A percentile compares a stretch with the other conserved stretches of the same genome.
Evolutionary conservation across 768 basidiomycete species (phyloP).

Genomic region (Sutorius australiensis): DNA sequence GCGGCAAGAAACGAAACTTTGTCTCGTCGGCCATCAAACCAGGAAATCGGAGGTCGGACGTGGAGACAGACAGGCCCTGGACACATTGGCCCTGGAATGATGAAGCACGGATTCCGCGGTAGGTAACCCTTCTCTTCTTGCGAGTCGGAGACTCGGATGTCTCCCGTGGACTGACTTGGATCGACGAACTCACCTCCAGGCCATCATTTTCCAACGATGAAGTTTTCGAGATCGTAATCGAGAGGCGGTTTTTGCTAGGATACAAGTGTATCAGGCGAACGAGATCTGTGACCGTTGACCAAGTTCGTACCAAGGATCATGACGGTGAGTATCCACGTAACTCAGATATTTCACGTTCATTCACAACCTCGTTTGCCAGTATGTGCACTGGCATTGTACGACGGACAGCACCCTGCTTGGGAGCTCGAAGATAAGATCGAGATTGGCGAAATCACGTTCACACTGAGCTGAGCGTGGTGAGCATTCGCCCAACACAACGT

Average conservation of each 20-base stretch:
- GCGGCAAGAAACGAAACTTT: not conserved
- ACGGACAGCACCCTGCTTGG: not conserved
- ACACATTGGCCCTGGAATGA: constrained; percentile 1
- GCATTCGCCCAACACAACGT: not conserved
- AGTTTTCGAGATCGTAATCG: constrained; percentile 3
- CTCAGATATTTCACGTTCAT: not conserved
- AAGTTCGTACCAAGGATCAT: not conserved
- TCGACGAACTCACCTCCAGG: not conserved
- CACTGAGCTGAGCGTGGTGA: not conserved
- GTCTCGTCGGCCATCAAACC: constrained; percentile 8
- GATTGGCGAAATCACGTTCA: constrained; percentile 10
- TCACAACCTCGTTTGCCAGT: not conserved
- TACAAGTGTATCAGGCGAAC: constrained; percentile 14
- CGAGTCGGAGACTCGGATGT: not conserved
- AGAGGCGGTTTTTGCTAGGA: constrained; percentile 8
- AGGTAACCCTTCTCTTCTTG: not conserved
- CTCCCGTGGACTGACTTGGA: not conserved
- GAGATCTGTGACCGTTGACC: not conserved
- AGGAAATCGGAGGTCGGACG: not conserved
- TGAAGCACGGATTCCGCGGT: not conserved
- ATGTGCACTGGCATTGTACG: not conserved
- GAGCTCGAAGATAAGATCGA: not conserved
- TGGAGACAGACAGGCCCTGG: not conserved
- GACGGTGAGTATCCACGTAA: not conserved
- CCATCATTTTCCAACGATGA: constrained; percentile 1